phyloP scores from a whole-genome alignment of 352 stramenopile species.

The Globisporangium paroecandrum region DNA sequence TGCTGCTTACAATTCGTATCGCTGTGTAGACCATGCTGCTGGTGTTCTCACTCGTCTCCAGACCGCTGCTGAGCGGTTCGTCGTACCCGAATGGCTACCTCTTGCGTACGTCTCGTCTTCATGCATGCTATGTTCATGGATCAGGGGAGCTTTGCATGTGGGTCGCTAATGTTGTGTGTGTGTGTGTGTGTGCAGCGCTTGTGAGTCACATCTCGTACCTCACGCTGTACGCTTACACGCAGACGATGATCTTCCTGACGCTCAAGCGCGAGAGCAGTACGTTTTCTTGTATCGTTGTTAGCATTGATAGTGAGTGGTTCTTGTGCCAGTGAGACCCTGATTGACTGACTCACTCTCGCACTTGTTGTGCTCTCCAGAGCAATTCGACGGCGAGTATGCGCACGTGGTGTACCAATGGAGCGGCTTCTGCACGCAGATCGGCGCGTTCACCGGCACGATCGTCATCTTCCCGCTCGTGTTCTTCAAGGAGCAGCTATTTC shows the following conservation, averaged over 20 bases:
- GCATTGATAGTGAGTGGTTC: neutral
- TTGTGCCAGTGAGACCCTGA: neutral
- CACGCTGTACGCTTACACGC: constrained; percentile 57
- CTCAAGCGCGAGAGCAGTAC: constrained; percentile 52
- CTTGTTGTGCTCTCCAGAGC: constrained; percentile 16
- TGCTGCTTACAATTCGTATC: neutral
- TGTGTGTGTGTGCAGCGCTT: constrained; percentile 25
- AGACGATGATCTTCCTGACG: constrained; percentile 73
- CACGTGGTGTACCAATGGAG: constrained; percentile 68
- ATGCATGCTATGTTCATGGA: too few species aligned
- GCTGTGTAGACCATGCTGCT: constrained; percentile 36
- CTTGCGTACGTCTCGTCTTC: constrained; percentile 25
- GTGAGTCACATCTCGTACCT: constrained; percentile 52
- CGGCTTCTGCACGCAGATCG: constrained; percentile 59
- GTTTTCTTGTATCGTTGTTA: constrained; percentile 2
- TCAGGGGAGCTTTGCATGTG: neutral
- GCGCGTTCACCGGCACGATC: constrained; percentile 51
- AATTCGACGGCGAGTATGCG: constrained; percentile 31
- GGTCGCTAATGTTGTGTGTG: neutral
- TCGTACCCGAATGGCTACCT: constrained; percentile 37
- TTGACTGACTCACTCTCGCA: neutral
- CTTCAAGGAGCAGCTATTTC: constrained; percentile 50
- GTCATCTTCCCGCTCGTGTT: constrained; percentile 69
- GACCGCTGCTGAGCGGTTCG: constrained; percentile 36
- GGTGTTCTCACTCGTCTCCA: constrained; percentile 36